Percentiles rank a stretch among this genome's conserved stretches.
These are phyloP conservation scores for Symbiotaphrina buchneri DNA, from an alignment of 495 filamentous ascomycete genomes.

Conservation along the genomic window DNA sequence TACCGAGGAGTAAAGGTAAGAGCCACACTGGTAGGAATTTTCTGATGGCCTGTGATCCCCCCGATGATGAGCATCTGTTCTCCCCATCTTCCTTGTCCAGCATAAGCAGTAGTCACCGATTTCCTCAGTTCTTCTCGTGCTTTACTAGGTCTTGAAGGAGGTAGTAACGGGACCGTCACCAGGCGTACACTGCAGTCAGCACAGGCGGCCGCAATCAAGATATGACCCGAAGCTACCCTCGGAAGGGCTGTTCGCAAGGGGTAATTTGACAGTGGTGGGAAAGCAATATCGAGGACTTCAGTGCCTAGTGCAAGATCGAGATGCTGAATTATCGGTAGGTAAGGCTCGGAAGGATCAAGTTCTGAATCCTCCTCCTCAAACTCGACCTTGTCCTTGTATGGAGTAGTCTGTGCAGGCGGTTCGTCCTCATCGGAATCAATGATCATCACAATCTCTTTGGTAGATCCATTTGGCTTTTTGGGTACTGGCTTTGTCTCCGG, in stretches of 20 bases:
- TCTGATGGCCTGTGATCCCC: conserved; percentile 27
- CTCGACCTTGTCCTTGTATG: conserved; percentile 8
- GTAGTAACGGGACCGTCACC: conserved; percentile 47
- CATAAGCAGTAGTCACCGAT: conserved; percentile 17
- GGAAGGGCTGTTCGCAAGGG: conserved; percentile 20
- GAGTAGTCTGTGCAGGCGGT: conserved; percentile 5
- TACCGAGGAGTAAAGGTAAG: conserved; percentile 37
- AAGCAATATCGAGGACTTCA: conserved; percentile 15
- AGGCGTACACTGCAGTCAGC: conserved; percentile 44
- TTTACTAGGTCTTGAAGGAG: conserved; percentile 35
- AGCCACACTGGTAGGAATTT: conserved; percentile 38
- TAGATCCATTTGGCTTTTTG: conserved; percentile 14
- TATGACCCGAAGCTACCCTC: conserved; percentile 32
- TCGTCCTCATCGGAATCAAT: conserved; percentile 64
- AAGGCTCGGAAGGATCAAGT: conserved; percentile 24
- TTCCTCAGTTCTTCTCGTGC: conserved; percentile 10
- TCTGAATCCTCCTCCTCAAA: conserved; percentile 38
- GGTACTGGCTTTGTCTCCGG: conserved; percentile 12
- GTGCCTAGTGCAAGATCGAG: conserved; percentile 13
- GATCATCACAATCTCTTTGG: conserved; percentile 44
- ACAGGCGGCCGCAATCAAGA: conserved; percentile 51
- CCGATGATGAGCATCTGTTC: conserved; percentile 33
- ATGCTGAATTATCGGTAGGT: conserved; percentile 16
- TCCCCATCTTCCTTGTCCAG: conserved; percentile 32
- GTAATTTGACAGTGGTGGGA: conserved; percentile 10